Base-by-base conservation (phyloP, 1,284 basidiomycete genomes). In the Boletellus deceptivus region DNA sequence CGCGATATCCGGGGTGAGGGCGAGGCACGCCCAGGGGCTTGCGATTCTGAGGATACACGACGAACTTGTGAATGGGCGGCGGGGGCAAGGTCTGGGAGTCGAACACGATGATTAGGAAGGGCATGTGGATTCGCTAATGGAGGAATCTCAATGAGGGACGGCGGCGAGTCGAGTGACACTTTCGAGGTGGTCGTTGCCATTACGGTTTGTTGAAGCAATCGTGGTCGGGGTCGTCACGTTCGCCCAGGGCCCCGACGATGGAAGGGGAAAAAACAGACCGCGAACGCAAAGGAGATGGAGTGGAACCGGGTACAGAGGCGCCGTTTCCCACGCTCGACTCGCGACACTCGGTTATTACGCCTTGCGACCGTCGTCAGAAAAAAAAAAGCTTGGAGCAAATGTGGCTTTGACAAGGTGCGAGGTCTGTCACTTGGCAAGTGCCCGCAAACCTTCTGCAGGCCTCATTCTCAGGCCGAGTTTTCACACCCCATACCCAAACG, bases 41-140 rank as follows among this genome's bases (percentile, higher is more conserved):
- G 65, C 3, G 62, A 63, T n/a, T 64, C 63, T 24, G 63, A 66
- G 31, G 65, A 64, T 6, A 64, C 55, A 16, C 64, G 64, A 24
- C 38, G 50, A 31, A 49, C n/a, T n/a, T 53, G 55, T 6, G 50
- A 11, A 7, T 53, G 52, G 14, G 43, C 34, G n/a, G 48, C 41
- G 33, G 54, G 46, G 38, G 18, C 16, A 42, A 52, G 46, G 43
- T 64, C 61, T 33, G 45, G 22, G 17, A 42, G 16, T 50, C 36
- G 54, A 14, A 41, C 16, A 41, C 52, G 55, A 31, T 50, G 51
- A 18, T 57, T 59, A 45, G 51, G 58, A 35, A 59, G 53, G 24
- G 22, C 37, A 44, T 51, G 59, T 25, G 55, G 52, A 44, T 48
- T 49, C 29, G 17, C 37, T 13, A 47, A 25, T 16, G 37, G 37